A percentile compares a stretch with the other conserved stretches of the same genome.
phyloP scores from a whole-genome alignment of 371 early-diverging fungal species.

The Mortierella sp. region DNA sequence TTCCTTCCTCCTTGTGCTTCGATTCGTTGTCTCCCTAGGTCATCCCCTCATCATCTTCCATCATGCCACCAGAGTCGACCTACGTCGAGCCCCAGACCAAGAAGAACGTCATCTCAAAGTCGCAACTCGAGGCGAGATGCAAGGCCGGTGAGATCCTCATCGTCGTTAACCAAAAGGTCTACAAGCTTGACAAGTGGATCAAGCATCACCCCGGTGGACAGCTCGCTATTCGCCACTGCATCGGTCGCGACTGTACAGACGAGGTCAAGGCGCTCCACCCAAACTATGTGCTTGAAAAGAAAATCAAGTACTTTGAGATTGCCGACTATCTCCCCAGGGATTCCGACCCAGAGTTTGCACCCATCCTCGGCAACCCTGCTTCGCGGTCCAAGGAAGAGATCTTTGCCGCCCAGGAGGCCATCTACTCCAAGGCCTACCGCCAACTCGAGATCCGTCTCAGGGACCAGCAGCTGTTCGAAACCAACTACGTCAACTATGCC shows the following conservation, averaged over 20 bases:
- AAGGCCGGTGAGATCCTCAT: constrained; percentile 77
- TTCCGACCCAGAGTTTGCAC: constrained; percentile 54
- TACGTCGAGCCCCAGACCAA: constrained; percentile 50
- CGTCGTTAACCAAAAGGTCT: constrained; percentile 85
- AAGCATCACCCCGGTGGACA: constrained; percentile 94
- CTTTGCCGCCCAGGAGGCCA: constrained; percentile 37
- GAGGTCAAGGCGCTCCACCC: constrained; percentile 93
- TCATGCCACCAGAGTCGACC: constrained; percentile 57
- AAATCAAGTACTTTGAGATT: constrained; percentile 82
- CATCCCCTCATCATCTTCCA: constrained; percentile 16
- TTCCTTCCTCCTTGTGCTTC: not conserved
- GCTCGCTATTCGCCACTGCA: constrained; percentile 85
- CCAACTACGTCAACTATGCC: constrained; percentile 83
- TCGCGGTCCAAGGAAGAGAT: constrained; percentile 51
- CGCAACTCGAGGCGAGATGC: constrained; percentile 54
- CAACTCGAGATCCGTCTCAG: constrained; percentile 75
- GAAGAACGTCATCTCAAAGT: constrained; percentile 48
- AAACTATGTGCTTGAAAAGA: constrained; percentile 78
- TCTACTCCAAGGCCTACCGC: constrained; percentile 66
- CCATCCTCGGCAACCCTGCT: constrained; percentile 42
- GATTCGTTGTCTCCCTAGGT: constrained; percentile 3
- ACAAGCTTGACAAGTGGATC: constrained; percentile 87
- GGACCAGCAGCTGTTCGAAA: constrained; percentile 76
- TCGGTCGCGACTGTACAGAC: constrained; percentile 94
- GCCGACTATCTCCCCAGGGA: constrained; percentile 68